These are phyloP conservation scores for Aspergillus thermomutatus DNA, from an alignment of 2,329 filamentous ascomycete genomes.

Conservation along the genomic window DNA sequence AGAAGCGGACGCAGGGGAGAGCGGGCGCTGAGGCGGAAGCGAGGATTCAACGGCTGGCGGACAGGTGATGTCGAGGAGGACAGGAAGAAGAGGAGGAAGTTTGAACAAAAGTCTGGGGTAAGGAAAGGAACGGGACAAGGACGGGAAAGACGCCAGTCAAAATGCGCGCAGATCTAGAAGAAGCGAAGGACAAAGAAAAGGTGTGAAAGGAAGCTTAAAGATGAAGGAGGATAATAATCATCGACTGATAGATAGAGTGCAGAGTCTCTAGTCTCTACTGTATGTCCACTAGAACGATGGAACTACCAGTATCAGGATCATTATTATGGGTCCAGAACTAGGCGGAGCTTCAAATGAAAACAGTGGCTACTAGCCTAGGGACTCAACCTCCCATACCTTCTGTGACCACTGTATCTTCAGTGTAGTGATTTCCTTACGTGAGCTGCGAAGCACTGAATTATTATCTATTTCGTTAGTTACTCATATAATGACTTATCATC, in stretches of 20 bases:
- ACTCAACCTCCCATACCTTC: too few species aligned
- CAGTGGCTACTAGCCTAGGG: conserved; percentile 7
- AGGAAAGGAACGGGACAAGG: neutral
- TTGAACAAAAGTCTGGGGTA: conserved; percentile 12
- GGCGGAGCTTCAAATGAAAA: conserved; percentile 20
- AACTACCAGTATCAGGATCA: neutral
- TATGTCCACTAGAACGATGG: neutral
- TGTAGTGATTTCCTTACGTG: neutral
- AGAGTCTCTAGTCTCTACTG: too few species aligned
- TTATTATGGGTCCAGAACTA: neutral
- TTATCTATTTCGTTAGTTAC: neutral
- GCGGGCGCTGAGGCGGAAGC: conserved; percentile 11
- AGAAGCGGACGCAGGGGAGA: conserved; percentile 15
- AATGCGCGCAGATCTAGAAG: conserved; percentile 1
- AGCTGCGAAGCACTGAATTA: neutral
- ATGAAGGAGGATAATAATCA: neutral
- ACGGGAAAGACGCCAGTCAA: neutral
- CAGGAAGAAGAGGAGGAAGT: conserved; percentile 11
- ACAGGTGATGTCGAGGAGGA: neutral
- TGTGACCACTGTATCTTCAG: conserved; percentile 8
- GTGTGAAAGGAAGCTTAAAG: neutral
- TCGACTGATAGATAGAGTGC: neutral
- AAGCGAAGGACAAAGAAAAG: neutral
- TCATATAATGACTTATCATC: neutral
- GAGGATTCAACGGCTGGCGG: conserved; percentile 22